Percentiles rank a stretch among this genome's conserved stretches.
Evolutionary conservation across 768 basidiomycete genomes (phyloP).

Genomic region (Rhodotorula diobovata): DNA sequence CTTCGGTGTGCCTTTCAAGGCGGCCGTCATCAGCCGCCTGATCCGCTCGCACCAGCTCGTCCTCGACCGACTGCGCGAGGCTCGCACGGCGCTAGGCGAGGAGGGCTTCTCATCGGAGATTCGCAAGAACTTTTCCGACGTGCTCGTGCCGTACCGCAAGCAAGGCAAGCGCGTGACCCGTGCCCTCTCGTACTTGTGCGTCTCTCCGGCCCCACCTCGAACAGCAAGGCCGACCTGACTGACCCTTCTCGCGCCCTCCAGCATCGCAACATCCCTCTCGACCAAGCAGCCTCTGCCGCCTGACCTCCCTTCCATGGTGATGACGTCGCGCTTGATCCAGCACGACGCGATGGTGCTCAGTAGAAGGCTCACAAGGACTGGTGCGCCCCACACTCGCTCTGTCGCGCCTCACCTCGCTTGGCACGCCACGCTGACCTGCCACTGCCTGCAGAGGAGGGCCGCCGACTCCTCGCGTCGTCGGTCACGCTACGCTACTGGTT

Average conservation of each 20-base stretch:
- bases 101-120: conserved; percentile 30
- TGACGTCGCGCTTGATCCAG: conserved; percentile 29
- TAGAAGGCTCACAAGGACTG: conserved; percentile 18
- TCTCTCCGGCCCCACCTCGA: not conserved
- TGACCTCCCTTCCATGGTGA: conserved; percentile 24
- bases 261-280: conserved; percentile 21
- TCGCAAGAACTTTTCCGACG: conserved; percentile 23
- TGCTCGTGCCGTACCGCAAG: conserved; percentile 28
- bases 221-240: too few species aligned
- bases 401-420: not conserved
- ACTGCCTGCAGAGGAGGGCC: conserved; percentile 16
- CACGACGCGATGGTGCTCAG: conserved; percentile 37
- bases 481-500: conserved; percentile 38
- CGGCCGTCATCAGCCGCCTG: conserved; percentile 17
- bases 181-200: conserved; percentile 33
- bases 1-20: conserved; percentile 31
- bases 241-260: not conserved
- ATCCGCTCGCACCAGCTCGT: conserved; percentile 26
- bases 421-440: too few species aligned
- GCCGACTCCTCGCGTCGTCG: conserved; percentile 16
- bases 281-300: conserved; percentile 36
- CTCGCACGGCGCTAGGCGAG: conserved; percentile 27
- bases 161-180: conserved; percentile 34
- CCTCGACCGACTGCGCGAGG: conserved; percentile 32
- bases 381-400: not conserved